Evolutionary conservation across 345 rosid genomes (phyloP).

Genomic region (Ceriops zippeliana): DNA sequence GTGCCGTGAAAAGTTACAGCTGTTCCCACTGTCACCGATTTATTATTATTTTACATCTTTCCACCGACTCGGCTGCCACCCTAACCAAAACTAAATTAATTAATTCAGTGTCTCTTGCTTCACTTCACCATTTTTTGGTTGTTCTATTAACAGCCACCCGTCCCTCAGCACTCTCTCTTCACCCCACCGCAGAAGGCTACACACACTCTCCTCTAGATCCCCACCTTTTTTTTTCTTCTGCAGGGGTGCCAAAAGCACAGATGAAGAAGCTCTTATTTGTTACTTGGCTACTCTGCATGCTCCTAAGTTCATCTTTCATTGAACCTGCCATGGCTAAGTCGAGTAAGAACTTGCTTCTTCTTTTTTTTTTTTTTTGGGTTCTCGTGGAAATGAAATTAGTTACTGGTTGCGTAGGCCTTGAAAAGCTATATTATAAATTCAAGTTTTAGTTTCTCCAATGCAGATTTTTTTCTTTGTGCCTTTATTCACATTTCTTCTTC

Average conservation of each 20-base stretch:
- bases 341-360: conserved; percentile 5
- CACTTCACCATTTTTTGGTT: background rate
- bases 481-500: background rate
- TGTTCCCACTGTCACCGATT: background rate
- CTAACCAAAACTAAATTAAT: background rate
- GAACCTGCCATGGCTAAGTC: conserved; percentile 33
- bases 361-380: no score
- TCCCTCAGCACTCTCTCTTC: background rate
- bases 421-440: no score
- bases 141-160: background rate
- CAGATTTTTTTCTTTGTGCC: background rate
- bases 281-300: conserved; percentile 37
- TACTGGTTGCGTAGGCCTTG: no score
- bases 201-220: no score
- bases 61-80: background rate
- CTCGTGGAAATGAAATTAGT: no score
- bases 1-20: background rate
- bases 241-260: background rate
- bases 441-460: no score
- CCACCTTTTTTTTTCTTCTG: background rate
- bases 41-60: background rate
- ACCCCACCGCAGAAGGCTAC: background rate
- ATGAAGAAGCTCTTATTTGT: conserved; percentile 45
- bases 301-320: conserved; percentile 44
- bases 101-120: background rate